These are phyloP conservation scores for Irpex sp. DNA, from an alignment of 1,284 basidiomycete species.

Conservation along the genomic window DNA sequence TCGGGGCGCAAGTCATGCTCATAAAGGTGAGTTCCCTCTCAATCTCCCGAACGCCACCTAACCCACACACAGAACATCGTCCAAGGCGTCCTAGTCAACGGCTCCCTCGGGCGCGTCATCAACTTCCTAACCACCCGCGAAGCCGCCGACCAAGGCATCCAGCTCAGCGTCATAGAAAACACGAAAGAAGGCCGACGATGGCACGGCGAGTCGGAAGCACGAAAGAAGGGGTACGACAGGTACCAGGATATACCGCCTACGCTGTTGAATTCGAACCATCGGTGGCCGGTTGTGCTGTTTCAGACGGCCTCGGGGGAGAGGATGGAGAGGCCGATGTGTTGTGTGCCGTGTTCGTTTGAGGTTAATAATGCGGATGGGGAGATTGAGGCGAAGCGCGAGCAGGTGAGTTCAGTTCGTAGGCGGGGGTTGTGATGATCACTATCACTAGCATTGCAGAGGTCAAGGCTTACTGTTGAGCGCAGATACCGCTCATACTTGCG, in stretches of 20 bases:
- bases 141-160: conserved; percentile 2
- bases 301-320: not conserved
- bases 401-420: too few relatives aligned
- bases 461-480: too few relatives aligned
- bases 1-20: conserved; percentile 69
- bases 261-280: not conserved
- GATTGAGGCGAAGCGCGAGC: conserved; percentile 47
- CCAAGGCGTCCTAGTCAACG: conserved; percentile 70
- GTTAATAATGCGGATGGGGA: conserved; percentile 47
- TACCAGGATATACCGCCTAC: not conserved
- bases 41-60: not conserved
- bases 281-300: conserved; percentile 57
- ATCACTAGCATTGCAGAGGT: too few relatives aligned
- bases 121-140: conserved; percentile 40
- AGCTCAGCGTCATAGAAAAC: conserved; percentile 1
- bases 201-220: not conserved
- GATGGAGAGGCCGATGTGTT: conserved; percentile 29
- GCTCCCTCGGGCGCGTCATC: conserved; percentile 79
- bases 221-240: not conserved
- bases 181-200: not conserved
- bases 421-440: too few relatives aligned
- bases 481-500: conserved; percentile 75
- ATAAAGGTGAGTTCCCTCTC: conserved; percentile 48
- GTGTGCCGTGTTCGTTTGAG: conserved; percentile 50
- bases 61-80: conserved; percentile 9